A percentile compares a stretch with the other conserved stretches of the same genome.
Evolutionary conservation across 805 yeast species (phyloP).

Genomic region (Wickerhamomyces pijperi): DNA sequence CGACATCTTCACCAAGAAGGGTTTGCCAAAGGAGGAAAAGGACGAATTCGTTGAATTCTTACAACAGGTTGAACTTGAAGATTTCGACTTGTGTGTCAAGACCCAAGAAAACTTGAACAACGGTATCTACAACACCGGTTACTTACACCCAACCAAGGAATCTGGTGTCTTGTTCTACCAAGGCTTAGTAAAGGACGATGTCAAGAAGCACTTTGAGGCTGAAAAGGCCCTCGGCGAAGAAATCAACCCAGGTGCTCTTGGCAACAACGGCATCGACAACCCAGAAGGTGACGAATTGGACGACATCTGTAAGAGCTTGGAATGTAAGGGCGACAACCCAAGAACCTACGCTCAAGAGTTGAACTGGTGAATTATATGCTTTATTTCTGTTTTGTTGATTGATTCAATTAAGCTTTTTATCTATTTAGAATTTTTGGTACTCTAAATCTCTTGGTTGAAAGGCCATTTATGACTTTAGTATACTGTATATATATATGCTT

Average conservation of each 20-base stretch:
- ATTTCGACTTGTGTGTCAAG: conserved; percentile 45
- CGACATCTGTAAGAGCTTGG: conserved; percentile 35
- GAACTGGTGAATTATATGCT: conserved; percentile 10
- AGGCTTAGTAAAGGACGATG: conserved; percentile 44
- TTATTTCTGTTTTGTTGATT: neutral
- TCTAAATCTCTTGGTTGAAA: too few relatives aligned
- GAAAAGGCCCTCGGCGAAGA: conserved; percentile 35
- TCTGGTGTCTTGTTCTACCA: conserved; percentile 50
- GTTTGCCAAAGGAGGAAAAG: conserved; percentile 37
- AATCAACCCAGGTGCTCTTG: conserved; percentile 38
- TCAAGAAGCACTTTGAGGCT: conserved; percentile 35
- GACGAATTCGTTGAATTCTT: conserved; percentile 54
- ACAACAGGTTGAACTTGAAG: conserved; percentile 52
- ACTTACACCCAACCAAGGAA: conserved; percentile 47
- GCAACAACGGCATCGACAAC: conserved; percentile 26
- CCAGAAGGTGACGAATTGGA: conserved; percentile 37
- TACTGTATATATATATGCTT: too few relatives aligned
- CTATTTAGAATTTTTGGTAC: too few relatives aligned
- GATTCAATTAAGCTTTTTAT: neutral
- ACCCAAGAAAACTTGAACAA: conserved; percentile 53
- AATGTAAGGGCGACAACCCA: conserved; percentile 35
- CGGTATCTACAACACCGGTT: conserved; percentile 49
- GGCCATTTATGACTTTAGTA: too few relatives aligned
- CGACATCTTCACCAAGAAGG: conserved; percentile 52
- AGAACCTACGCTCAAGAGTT: conserved; percentile 19